Percentiles rank a stretch among this genome's conserved stretches.
Evolutionary conservation across 1,284 basidiomycete species (phyloP).

Genomic region (Leccinum fallax): DNA sequence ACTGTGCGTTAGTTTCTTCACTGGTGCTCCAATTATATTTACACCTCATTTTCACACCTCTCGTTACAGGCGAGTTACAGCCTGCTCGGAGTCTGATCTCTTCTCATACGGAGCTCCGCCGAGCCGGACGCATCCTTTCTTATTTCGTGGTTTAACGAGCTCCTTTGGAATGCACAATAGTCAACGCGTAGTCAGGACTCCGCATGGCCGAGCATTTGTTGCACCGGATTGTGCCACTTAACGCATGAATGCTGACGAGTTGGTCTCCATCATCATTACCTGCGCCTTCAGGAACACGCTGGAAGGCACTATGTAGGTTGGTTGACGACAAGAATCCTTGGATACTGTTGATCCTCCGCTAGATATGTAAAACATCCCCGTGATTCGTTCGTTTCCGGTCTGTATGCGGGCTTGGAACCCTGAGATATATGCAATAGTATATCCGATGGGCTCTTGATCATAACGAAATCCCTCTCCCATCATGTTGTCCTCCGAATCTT

Average conservation of each 20-base stretch:
- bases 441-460: neutral
- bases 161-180: neutral
- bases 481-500: slow-evolving; percentile 1
- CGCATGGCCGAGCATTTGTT: neutral
- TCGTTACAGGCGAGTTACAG: neutral
- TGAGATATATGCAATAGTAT: slow-evolving; percentile 1
- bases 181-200: neutral
- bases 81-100: neutral
- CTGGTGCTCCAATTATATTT: neutral
- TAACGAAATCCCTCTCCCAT: neutral
- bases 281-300: neutral
- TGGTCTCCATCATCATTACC: neutral
- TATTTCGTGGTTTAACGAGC: neutral
- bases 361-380: neutral
- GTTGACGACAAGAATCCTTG: neutral
- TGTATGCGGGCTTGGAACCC: neutral
- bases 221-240: neutral
- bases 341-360: neutral
- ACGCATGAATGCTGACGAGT: neutral
- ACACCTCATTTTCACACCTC: neutral
- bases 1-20: neutral
- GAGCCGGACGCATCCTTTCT: neutral
- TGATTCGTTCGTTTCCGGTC: neutral
- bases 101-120: neutral
- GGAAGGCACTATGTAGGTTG: neutral